phyloP scores from a whole-genome alignment of 345 rosid species.

The Murraya koenigii region DNA sequence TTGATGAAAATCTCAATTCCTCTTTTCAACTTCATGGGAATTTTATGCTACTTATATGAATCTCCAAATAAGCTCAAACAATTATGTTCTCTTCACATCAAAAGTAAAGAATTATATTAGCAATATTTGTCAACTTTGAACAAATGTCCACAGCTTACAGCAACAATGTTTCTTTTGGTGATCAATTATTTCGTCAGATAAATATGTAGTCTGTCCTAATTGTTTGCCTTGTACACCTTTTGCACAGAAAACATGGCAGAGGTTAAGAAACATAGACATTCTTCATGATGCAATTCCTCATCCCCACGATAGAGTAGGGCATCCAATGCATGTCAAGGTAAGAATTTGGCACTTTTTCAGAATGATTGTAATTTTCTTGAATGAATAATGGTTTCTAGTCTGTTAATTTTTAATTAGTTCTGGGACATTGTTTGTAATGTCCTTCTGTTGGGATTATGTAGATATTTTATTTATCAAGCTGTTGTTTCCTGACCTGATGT shows the following conservation, averaged over 20 bases:
- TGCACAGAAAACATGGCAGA: constrained; percentile 87
- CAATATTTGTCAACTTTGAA: constrained; percentile 1
- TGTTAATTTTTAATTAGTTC: neutral
- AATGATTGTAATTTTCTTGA: constrained; percentile 6
- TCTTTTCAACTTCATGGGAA: neutral
- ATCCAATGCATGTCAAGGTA: constrained; percentile 86
- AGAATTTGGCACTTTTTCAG: neutral
- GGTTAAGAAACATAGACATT: constrained; percentile 47
- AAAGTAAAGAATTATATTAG: neutral
- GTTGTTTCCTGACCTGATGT: neutral
- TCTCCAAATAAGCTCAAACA: neutral
- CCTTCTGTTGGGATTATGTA: neutral
- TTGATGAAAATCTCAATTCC: neutral
- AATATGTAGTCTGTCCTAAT: neutral
- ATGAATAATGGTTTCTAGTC: neutral
- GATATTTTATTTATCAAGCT: neutral
- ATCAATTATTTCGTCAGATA: neutral
- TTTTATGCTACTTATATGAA: neutral
- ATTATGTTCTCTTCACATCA: neutral
- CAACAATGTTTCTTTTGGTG: neutral
- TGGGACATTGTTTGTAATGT: neutral
- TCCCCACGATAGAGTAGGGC: constrained; percentile 65
- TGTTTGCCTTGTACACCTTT: neutral
- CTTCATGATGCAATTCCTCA: constrained; percentile 81
- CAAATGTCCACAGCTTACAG: neutral